phyloP scores from a whole-genome alignment of 1,139 yeast genomes.

The Sugiyamaella xylanicola region DNA sequence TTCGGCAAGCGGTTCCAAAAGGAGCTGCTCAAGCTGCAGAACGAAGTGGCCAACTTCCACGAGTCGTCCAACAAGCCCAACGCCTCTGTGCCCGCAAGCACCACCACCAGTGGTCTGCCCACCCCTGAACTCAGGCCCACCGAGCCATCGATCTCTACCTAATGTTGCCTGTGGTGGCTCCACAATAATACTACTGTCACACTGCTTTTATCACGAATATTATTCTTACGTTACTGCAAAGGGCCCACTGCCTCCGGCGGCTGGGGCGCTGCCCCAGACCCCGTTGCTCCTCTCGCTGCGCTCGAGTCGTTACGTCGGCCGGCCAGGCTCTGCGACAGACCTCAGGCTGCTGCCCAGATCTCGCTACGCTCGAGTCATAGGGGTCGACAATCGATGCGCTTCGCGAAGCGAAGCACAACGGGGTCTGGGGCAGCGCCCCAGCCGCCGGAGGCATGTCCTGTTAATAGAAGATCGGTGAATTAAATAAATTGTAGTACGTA shows the following conservation, averaged over 20 bases:
- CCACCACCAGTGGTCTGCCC: conserved; percentile 11
- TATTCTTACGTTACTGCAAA: neutral
- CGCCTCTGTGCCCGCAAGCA: conserved; percentile 9
- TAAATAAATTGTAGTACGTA: neutral
- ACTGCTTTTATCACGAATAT: no score
- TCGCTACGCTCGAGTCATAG: neutral
- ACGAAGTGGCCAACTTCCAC: conserved; percentile 55
- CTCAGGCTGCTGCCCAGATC: neutral
- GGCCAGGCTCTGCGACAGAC: neutral
- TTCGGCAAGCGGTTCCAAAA: conserved; percentile 82
- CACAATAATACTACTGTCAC: no score
- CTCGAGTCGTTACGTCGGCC: neutral
- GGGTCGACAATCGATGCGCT: no score
- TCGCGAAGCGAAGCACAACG: neutral
- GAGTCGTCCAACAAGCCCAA: conserved; percentile 11
- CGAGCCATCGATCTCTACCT: conserved; percentile 1
- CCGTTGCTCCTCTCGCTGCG: neutral
- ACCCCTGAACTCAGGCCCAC: conserved; percentile 16
- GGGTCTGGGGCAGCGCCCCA: conserved; percentile 1
- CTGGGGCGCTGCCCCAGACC: neutral
- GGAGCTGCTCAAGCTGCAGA: conserved; percentile 70
- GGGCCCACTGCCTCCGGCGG: neutral
- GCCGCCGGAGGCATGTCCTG: conserved; percentile 42
- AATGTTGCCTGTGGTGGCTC: no score
- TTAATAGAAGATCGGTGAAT: neutral